A percentile compares a stretch with the other conserved stretches of the same genome.
These are phyloP conservation scores for Tuber melanosporum DNA, from an alignment of 495 filamentous ascomycete genomes.

Conservation along the genomic window DNA sequence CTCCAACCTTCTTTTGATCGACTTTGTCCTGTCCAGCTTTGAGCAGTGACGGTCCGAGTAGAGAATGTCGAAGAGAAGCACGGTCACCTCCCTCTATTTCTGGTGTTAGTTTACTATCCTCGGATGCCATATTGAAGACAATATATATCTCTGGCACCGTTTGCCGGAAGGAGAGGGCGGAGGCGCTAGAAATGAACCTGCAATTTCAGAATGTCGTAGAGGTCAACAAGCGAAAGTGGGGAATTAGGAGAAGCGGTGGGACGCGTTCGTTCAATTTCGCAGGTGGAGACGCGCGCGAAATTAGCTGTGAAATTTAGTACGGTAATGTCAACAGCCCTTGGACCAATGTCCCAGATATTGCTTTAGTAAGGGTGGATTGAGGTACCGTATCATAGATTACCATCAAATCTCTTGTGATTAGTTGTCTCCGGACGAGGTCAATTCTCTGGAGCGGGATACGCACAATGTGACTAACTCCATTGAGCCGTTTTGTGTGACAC, in stretches of 20 bases:
- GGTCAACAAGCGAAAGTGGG: not conserved
- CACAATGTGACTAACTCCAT: too few relatives aligned
- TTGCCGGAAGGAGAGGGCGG: not conserved
- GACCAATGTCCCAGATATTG: too few relatives aligned
- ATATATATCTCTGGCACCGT: not conserved
- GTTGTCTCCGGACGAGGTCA: too few relatives aligned
- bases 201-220: not conserved
- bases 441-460: too few relatives aligned
- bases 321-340: too few relatives aligned
- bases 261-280: not conserved
- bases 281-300: not conserved
- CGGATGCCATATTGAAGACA: constrained; percentile 12
- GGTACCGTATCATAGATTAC: too few relatives aligned
- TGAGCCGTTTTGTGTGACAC: too few relatives aligned
- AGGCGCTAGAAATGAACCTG: not conserved
- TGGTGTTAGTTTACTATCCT: not conserved
- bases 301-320: too few relatives aligned
- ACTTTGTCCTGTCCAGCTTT: constrained; percentile 92
- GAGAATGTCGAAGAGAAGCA: constrained; percentile 46
- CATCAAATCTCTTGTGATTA: too few relatives aligned
- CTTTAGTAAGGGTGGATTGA: too few relatives aligned
- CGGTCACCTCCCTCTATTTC: constrained; percentile 7
- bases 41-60: constrained; percentile 87
- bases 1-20: constrained; percentile 88
- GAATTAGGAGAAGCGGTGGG: not conserved